Conservation (phyloP, 768 basidiomycete species). For the Pulveroboletus ravenelii region DNA sequence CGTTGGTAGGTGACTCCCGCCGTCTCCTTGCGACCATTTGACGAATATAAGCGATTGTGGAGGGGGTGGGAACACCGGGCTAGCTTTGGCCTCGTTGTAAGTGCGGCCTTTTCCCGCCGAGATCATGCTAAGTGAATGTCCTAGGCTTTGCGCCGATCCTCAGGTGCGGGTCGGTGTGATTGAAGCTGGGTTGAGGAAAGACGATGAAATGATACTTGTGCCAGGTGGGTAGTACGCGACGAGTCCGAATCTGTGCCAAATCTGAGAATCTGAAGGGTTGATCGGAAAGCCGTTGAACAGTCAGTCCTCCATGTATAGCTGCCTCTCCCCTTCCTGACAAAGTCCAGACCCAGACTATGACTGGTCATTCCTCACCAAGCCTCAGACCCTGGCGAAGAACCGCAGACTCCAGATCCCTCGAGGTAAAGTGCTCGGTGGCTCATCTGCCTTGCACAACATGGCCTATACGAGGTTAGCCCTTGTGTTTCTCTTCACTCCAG, state of each 20-base stretch:
- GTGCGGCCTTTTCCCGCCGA: background rate
- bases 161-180: slow-evolving; percentile 10
- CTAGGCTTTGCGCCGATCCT: slow-evolving; percentile 9
- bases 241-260: background rate
- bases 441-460: slow-evolving; percentile 13
- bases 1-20: slow-evolving; percentile 6
- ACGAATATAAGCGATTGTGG: background rate
- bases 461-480: slow-evolving; percentile 6
- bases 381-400: slow-evolving; percentile 4
- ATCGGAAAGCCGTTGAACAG: slow-evolving; percentile 6
- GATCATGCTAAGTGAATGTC: background rate
- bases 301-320: slow-evolving; percentile 1
- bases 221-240: background rate
- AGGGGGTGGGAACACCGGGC: slow-evolving; percentile 16
- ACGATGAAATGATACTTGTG: slow-evolving; percentile 10
- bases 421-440: slow-evolving; percentile 13
- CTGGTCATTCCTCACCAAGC: slow-evolving; percentile 11
- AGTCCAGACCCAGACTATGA: slow-evolving; percentile 15
- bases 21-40: background rate
- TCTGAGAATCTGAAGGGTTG: slow-evolving; percentile 2
- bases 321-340: background rate
- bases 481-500: background rate
- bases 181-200: slow-evolving; percentile 13
- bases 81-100: slow-evolving; percentile 14
- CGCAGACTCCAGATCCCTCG: slow-evolving; percentile 6